Evolutionary conservation across 495 filamentous ascomycete genomes (phyloP).

Genomic region (Cercophora samala): DNA sequence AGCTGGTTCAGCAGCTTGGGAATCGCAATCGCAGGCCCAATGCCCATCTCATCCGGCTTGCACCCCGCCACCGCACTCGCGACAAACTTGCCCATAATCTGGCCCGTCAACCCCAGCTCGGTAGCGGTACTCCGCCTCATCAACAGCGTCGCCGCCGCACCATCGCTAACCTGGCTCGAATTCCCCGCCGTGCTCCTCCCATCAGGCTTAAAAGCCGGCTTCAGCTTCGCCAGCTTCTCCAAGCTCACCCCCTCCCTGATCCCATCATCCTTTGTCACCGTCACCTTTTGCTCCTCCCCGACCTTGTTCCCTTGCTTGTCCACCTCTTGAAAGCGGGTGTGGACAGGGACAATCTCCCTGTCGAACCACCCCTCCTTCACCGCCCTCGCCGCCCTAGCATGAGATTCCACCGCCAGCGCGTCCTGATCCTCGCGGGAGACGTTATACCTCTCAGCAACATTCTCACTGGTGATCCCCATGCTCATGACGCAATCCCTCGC

Average conservation of each 20-base stretch:
- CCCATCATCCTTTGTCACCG: slow-evolving; percentile 74
- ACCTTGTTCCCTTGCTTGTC: slow-evolving; percentile 58
- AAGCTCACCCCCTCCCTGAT: slow-evolving; percentile 63
- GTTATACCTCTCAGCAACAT: slow-evolving; percentile 75
- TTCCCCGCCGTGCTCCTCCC: slow-evolving; percentile 85
- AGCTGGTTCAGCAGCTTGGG: slow-evolving; percentile 69
- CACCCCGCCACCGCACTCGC: slow-evolving; percentile 70
- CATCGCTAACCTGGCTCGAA: slow-evolving; percentile 81
- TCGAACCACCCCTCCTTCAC: slow-evolving; percentile 67
- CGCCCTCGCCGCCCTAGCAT: slow-evolving; percentile 66
- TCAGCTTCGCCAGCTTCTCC: slow-evolving; percentile 71
- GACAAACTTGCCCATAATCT: slow-evolving; percentile 78
- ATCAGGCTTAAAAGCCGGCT: slow-evolving; percentile 73
- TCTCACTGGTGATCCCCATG: slow-evolving; percentile 92
- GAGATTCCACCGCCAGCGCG: slow-evolving; percentile 70
- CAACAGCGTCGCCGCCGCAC: slow-evolving; percentile 76
- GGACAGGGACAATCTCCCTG: slow-evolving; percentile 73
- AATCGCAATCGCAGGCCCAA: slow-evolving; percentile 82
- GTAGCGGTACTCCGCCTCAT: slow-evolving; percentile 82
- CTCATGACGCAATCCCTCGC: slow-evolving; percentile 85
- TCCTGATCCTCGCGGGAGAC: slow-evolving; percentile 77
- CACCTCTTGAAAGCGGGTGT: slow-evolving; percentile 61
- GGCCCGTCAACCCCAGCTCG: slow-evolving; percentile 62
- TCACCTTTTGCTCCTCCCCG: slow-evolving; percentile 46
- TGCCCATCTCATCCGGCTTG: slow-evolving; percentile 87